These are phyloP conservation scores for Inga leiocalycina DNA, from an alignment of 306 rosid genomes.

Conservation along the genomic window DNA sequence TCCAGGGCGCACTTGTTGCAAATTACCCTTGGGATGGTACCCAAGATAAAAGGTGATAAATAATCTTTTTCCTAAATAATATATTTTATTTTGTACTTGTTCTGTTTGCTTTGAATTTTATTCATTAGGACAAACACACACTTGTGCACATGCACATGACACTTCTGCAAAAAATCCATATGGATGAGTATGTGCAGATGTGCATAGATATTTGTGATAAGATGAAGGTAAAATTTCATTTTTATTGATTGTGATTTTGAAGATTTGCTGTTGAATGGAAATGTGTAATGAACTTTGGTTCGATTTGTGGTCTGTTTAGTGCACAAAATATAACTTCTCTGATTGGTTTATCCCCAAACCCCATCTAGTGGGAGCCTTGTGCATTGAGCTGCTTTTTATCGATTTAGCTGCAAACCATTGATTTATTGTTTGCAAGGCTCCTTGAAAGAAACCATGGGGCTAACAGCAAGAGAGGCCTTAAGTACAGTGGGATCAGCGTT, in stretches of 20 bases:
- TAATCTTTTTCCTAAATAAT: background rate
- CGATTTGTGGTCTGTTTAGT: background rate
- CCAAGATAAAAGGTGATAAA: conserved; percentile 66
- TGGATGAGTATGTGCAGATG: background rate
- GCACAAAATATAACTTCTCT: background rate
- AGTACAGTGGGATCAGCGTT: background rate
- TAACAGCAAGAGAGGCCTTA: background rate
- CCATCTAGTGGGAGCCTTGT: too few species aligned
- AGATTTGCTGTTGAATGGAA: background rate
- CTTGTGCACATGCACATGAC: background rate
- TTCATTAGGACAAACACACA: background rate
- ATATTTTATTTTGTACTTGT: background rate
- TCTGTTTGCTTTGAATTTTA: conserved; percentile 17
- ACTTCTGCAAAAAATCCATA: background rate
- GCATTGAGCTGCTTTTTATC: too few species aligned
- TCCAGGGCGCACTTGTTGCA: conserved; percentile 95
- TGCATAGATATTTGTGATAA: background rate
- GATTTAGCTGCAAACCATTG: background rate
- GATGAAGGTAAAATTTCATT: background rate
- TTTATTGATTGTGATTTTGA: background rate
- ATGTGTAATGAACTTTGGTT: background rate
- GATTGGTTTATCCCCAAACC: background rate
- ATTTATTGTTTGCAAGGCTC: background rate
- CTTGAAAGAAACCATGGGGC: background rate
- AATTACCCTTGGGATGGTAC: conserved; percentile 99